These are phyloP conservation scores for Tuber magnatum DNA, from an alignment of 495 filamentous ascomycete species.

Conservation along the genomic window DNA sequence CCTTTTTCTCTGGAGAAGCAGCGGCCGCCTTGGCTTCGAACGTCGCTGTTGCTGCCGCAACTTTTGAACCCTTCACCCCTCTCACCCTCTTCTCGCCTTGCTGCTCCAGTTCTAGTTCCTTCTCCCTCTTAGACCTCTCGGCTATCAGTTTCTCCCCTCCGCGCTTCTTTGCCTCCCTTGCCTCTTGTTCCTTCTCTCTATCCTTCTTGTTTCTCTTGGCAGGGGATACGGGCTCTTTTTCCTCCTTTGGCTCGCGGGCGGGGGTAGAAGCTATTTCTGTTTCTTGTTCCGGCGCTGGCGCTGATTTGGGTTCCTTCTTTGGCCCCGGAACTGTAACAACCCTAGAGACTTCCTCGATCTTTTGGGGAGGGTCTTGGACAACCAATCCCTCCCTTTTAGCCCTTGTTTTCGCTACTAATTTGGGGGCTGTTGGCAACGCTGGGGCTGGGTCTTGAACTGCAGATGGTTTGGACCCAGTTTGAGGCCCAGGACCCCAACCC, in stretches of 20 bases:
- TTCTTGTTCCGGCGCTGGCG: conserved; percentile 14
- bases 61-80: conserved; percentile 17
- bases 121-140: conserved; percentile 12
- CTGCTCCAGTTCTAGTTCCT: conserved; percentile 6
- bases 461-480: background rate
- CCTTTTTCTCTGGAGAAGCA: conserved; percentile 2
- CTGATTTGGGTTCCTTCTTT: conserved; percentile 2
- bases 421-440: background rate
- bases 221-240: conserved; percentile 5
- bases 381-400: background rate
- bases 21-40: conserved; percentile 16
- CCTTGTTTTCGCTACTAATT: background rate
- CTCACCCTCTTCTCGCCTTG: background rate
- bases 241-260: conserved; percentile 8
- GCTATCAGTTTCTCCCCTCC: background rate
- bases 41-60: conserved; percentile 25
- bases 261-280: conserved; percentile 9
- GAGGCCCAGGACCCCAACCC: conserved; percentile 5
- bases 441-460: background rate
- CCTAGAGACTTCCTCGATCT: background rate
- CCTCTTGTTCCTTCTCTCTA: background rate
- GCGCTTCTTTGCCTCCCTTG: background rate
- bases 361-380: background rate
- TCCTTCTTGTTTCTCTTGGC: conserved; percentile 9
- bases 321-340: conserved; percentile 4